These are phyloP conservation scores for Senecio squalidus DNA, from an alignment of 140 eudicot species.

Conservation along the genomic window DNA sequence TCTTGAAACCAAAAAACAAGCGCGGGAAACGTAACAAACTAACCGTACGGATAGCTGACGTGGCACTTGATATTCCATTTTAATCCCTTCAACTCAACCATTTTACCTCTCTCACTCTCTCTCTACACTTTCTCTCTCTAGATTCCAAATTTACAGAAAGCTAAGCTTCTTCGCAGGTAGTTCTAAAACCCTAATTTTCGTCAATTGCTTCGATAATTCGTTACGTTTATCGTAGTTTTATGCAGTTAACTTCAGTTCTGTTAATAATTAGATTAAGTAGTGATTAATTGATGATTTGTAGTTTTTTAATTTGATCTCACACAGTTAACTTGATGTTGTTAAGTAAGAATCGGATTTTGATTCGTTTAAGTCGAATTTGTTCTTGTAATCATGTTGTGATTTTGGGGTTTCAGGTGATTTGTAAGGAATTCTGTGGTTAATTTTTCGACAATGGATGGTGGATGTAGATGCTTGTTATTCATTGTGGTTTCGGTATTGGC, in stretches of 20 bases:
- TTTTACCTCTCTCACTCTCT: constrained; percentile 14
- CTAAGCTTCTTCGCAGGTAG: constrained; percentile 17
- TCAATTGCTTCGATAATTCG: neutral
- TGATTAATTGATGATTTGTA: constrained; percentile 27
- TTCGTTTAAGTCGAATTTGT: constrained; percentile 8
- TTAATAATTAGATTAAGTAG: neutral
- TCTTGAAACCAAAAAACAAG: neutral
- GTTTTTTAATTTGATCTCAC: constrained; percentile 22
- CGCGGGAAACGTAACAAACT: constrained; percentile 36
- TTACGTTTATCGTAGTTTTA: neutral
- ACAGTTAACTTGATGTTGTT: constrained; percentile 9
- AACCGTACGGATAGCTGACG: constrained; percentile 30
- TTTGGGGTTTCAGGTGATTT: constrained; percentile 26
- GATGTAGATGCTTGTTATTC: constrained; percentile 27
- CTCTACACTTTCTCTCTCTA: constrained; percentile 18
- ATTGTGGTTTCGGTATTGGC: constrained; percentile 25
- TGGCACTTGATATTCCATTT: neutral
- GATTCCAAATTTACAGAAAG: constrained; percentile 9
- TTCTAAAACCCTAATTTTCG: constrained; percentile 14
- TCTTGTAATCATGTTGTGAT: too few relatives aligned
- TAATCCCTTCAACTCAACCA: constrained; percentile 9
- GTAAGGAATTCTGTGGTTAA: constrained; percentile 8
- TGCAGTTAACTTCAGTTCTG: too few relatives aligned
- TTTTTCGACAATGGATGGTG: constrained; percentile 29
- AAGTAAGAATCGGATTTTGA: neutral